Base-by-base conservation (phyloP, 805 yeast genomes). In the Nakazawaea anatomiae region DNA sequence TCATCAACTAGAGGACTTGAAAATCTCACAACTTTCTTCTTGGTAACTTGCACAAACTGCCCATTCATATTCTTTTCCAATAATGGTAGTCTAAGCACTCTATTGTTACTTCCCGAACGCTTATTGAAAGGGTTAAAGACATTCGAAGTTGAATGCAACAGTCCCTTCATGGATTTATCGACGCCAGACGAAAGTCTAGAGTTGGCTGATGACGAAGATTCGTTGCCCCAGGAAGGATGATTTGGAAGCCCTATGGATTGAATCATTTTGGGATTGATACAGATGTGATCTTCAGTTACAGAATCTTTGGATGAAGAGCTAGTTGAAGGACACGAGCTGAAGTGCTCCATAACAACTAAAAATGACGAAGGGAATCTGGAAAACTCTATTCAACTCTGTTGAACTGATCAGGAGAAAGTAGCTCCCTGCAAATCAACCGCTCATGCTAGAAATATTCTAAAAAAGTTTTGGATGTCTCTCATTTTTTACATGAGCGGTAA, bases 221-320 rank as follows among this genome's bases (percentile, higher is more conserved):
- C 34, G n/a, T 38, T 25, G 27, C 8, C 40, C 46, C 46, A 44
- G 5, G 44, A 36, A 7, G 53, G 53, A 51, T 51, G 50, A n/a
- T 30, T 36, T 4, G 50, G 53, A 4, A 51, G 27, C 6, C 39
- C 45, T 30, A 46, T 6, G 5, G 10, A 6, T 12, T 7, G n/a
- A 31, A 11, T 28, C 30, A 18, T 32, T 10, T 11, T 18, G 8
- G 25, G 43, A 11, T 9, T 39, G 6, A 51, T 12, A 7, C 7
- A n/a, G 25, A 46, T 39, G 18, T 32, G 34, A 36, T 51, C 53
- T 18, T 51, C 50, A 32, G 36, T 38, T 8, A 40, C 50, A 18
- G 25, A 6, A 39, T 46, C 50, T 12, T 46, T 38, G 5, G 53
- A 51, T 9, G 53, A 51, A 27, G 53, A 51, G 25, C 50, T 45